Conservation (phyloP, 2,329 filamentous ascomycete genomes). For the Neoarthrinium moseri region DNA sequence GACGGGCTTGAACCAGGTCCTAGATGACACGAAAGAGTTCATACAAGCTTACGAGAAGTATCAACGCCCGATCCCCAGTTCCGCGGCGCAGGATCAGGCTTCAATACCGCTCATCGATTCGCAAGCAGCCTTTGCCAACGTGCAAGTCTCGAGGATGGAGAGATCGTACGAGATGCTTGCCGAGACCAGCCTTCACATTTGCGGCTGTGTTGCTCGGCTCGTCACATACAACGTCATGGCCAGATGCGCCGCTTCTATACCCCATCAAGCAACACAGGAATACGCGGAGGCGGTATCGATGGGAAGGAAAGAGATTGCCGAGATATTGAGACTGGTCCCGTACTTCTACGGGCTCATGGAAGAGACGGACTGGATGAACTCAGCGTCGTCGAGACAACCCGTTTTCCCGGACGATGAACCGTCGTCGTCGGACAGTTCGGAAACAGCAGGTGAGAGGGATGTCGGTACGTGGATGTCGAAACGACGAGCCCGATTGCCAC, state of each 20-base stretch:
- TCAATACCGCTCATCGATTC: no score
- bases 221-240: constrained; percentile 8
- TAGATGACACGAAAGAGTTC: constrained; percentile 2
- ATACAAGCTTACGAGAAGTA: background rate
- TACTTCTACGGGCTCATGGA: constrained; percentile 6
- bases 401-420: background rate
- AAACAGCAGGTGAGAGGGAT: background rate
- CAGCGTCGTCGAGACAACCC: no score
- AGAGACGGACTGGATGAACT: no score
- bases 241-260: constrained; percentile 1
- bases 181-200: background rate
- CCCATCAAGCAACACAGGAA: background rate
- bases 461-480: background rate
- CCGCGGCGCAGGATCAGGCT: background rate
- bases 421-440: background rate
- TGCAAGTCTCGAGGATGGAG: background rate
- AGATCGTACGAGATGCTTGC: constrained; percentile 3
- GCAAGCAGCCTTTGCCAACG: no score
- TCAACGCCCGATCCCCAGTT: background rate
- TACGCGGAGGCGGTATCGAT: constrained; percentile 3
- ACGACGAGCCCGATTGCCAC: background rate
- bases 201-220: constrained; percentile 2
- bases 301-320: constrained; percentile 1
- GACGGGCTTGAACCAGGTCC: background rate
- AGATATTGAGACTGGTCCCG: background rate